Evolutionary conservation across 1,284 basidiomycete genomes (phyloP).

Genomic region (Fistulinella cinereoalba): DNA sequence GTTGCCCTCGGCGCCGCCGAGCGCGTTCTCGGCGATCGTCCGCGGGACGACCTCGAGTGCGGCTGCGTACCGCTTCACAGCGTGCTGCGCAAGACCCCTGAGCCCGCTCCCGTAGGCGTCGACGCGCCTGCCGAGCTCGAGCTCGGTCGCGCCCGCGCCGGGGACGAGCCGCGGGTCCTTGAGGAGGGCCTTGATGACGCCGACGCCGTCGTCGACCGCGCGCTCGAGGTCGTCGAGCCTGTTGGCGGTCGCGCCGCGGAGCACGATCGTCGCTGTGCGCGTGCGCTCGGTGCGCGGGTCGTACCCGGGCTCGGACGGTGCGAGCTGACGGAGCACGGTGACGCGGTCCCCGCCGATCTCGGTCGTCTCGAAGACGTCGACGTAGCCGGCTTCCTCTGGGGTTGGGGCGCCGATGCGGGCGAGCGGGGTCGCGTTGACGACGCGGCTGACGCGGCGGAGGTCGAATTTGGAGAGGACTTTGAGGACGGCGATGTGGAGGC

Average conservation of each 20-base stretch:
- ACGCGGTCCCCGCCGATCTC: slow-evolving; percentile 99
- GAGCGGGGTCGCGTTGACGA: slow-evolving; percentile 94
- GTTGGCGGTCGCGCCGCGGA: slow-evolving; percentile 96
- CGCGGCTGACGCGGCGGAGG: slow-evolving; percentile 88
- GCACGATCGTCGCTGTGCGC: slow-evolving; percentile 88
- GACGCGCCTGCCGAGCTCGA: slow-evolving; percentile 85
- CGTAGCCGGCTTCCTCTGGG: slow-evolving; percentile 91
- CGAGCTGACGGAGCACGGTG: slow-evolving; percentile 91
- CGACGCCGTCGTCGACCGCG: slow-evolving; percentile 95
- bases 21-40: slow-evolving; percentile 93
- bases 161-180: slow-evolving; percentile 91
- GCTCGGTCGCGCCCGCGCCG: slow-evolving; percentile 92
- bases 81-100: slow-evolving; percentile 92
- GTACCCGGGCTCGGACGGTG: slow-evolving; percentile 57
- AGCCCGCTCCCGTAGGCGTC: slow-evolving; percentile 87
- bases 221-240: slow-evolving; percentile 94
- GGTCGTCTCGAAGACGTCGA: slow-evolving; percentile 93
- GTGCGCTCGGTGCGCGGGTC: slow-evolving; percentile 62
- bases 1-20: slow-evolving; percentile 88
- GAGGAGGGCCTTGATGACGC: slow-evolving; percentile 91
- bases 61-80: slow-evolving; percentile 86
- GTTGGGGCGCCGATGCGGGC: slow-evolving; percentile 95
- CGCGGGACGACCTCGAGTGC: slow-evolving; percentile 92
- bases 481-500: slow-evolving; percentile 90
- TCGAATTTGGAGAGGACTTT: slow-evolving; percentile 99